Percentiles rank a stretch among this genome's conserved stretches.
Evolutionary conservation across 225 moss, liverwort and hornwort species (phyloP).

Genomic region (Anthoceros angustus): DNA sequence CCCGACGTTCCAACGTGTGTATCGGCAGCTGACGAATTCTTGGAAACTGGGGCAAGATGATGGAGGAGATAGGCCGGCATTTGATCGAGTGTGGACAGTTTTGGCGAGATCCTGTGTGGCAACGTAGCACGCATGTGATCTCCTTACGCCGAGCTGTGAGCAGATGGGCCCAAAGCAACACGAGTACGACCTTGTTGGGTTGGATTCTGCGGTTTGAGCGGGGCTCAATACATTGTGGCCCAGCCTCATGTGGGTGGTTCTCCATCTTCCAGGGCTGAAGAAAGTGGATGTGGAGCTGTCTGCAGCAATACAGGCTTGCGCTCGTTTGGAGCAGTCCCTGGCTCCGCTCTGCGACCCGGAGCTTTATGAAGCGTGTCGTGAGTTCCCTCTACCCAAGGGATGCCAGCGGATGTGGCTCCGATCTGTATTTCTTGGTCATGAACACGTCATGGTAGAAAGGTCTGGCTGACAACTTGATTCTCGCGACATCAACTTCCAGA

Average conservation of each 20-base stretch:
- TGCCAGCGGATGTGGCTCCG: not conserved
- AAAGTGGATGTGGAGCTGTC: constrained; percentile 61
- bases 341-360: constrained; percentile 56
- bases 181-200: constrained; percentile 16
- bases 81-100: constrained; percentile 28
- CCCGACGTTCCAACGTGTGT: no score
- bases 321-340: constrained; percentile 61
- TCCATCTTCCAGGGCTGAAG: constrained; percentile 36
- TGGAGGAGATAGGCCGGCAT: constrained; percentile 11
- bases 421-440: not conserved
- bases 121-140: constrained; percentile 49
- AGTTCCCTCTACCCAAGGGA: not conserved
- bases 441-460: not conserved
- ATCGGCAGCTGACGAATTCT: no score
- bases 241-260: not conserved
- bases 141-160: constrained; percentile 52
- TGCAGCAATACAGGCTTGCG: constrained; percentile 66
- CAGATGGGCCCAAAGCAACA: constrained; percentile 65
- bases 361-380: constrained; percentile 78
- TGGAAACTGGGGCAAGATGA: not conserved
- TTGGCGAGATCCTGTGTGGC: constrained; percentile 58
- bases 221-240: not conserved
- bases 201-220: not conserved
- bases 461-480: not conserved
- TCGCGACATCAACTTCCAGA: constrained; percentile 23